Percentiles rank a stretch among this genome's conserved stretches.
These are phyloP conservation scores for Tetramitus jugosus DNA, from an alignment of 208 protist genomes.

Conservation along the genomic window DNA sequence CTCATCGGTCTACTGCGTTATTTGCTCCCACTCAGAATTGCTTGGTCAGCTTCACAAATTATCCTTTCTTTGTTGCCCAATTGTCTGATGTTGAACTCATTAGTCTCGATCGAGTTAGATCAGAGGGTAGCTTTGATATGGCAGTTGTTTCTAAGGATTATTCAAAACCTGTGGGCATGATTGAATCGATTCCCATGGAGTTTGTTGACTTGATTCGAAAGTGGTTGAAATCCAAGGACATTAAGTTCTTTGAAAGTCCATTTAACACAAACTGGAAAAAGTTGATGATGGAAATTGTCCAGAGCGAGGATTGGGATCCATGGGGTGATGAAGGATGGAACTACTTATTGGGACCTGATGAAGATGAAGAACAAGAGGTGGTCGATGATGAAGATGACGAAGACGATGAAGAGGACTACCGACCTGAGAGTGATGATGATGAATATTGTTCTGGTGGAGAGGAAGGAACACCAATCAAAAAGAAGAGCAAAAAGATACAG, in stretches of 20 bases:
- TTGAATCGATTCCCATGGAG: not conserved
- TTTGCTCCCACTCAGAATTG: constrained; percentile 60
- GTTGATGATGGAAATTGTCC: constrained; percentile 28
- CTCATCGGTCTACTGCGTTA: constrained; percentile 38
- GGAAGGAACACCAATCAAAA: too few relatives aligned
- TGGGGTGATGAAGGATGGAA: constrained; percentile 53
- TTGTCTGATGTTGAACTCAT: constrained; percentile 85
- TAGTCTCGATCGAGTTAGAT: constrained; percentile 80
- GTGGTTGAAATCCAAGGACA: constrained; percentile 2
- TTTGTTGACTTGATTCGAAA: constrained; percentile 9
- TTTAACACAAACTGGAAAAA: not conserved
- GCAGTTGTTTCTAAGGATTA: constrained; percentile 93
- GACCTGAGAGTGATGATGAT: constrained; percentile 63
- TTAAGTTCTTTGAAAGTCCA: constrained; percentile 18
- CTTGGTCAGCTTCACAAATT: constrained; percentile 66
- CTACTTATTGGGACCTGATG: constrained; percentile 46
- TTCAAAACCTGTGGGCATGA: not conserved
- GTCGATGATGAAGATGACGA: constrained; percentile 65
- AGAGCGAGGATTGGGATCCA: constrained; percentile 68
- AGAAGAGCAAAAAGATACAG: too few relatives aligned
- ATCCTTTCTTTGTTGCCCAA: constrained; percentile 81
- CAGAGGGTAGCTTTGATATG: constrained; percentile 87
- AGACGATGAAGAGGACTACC: constrained; percentile 54
- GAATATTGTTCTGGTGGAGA: too few relatives aligned
- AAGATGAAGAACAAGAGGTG: constrained; percentile 56